phyloP scores from a whole-genome alignment of 495 filamentous ascomycete species.

The Schizothecium vesticola region DNA sequence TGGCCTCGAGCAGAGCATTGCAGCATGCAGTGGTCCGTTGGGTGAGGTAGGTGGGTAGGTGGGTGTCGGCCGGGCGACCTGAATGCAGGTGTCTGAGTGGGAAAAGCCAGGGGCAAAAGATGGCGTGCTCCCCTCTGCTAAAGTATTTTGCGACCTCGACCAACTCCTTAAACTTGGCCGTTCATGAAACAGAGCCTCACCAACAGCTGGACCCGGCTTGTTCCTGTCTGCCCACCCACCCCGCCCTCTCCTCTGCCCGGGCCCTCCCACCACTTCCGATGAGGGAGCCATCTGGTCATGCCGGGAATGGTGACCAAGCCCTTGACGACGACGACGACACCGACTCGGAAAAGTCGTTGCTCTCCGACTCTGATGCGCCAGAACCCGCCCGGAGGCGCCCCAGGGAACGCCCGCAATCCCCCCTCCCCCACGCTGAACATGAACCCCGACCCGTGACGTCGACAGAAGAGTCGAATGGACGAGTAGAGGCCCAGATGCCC shows the following conservation, averaged over 20 bases:
- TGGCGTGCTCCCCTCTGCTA: background rate
- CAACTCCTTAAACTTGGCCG: background rate
- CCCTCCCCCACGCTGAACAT: background rate
- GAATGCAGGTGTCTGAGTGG: background rate
- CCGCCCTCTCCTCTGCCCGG: background rate
- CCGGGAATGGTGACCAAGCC: background rate
- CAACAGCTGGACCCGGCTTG: background rate
- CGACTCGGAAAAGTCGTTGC: constrained; percentile 4
- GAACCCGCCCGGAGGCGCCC: background rate
- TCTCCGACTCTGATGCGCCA: background rate
- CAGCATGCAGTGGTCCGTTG: background rate
- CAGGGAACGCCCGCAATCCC: background rate
- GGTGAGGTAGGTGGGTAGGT: background rate
- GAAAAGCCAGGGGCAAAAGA: background rate
- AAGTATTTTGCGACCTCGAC: background rate
- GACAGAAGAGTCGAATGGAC: background rate
- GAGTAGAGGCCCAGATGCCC: background rate
- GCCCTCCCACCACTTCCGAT: background rate
- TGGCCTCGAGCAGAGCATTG: background rate
- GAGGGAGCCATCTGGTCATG: background rate
- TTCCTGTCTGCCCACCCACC: background rate
- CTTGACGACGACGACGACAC: background rate
- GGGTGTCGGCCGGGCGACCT: too few species aligned
- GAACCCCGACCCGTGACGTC: background rate
- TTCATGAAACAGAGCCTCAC: background rate